Conservation (phyloP, 768 basidiomycete species). For the Artomyces pyxidatus region DNA sequence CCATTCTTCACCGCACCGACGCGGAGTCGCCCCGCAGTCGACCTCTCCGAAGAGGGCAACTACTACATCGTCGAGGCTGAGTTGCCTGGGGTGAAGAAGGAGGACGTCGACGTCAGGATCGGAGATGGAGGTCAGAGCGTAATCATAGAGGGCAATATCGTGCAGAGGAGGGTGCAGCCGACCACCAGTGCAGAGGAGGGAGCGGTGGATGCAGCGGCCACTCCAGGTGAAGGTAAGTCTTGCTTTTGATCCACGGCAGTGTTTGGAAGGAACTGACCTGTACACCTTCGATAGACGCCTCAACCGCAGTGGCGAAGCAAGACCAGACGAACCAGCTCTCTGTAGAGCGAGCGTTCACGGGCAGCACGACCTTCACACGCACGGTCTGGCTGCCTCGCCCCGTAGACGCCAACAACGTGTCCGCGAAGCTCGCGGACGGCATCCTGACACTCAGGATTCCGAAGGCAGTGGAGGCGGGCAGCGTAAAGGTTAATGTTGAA, state of each 20-base stretch:
- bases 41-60: conserved; percentile 58
- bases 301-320: conserved; percentile 17
- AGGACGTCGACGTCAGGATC: conserved; percentile 62
- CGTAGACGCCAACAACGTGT: conserved; percentile 47
- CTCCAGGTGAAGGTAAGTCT: not conserved
- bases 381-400: conserved; percentile 66
- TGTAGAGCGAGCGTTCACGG: conserved; percentile 51
- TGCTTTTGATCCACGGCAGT: not conserved
- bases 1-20: conserved; percentile 34
- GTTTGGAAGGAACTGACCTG: not conserved
- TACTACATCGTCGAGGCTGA: conserved; percentile 69
- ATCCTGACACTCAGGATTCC: conserved; percentile 55
- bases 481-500: conserved; percentile 40
- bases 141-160: conserved; percentile 61
- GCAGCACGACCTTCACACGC: conserved; percentile 50
- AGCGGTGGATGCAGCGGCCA: conserved; percentile 1
- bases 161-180: not conserved
- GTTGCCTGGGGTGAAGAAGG: conserved; percentile 71
- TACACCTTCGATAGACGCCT: not conserved
- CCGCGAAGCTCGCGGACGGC: conserved; percentile 61
- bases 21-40: conserved; percentile 46
- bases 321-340: conserved; percentile 33
- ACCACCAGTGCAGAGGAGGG: not conserved
- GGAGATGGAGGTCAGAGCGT: conserved; percentile 64
- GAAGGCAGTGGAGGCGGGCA: conserved; percentile 52